Evolutionary conservation across 352 stramenopile species (phyloP), one percentile per base, ranked within the genome.

Genomic region (Phytopythium montanum): DNA sequence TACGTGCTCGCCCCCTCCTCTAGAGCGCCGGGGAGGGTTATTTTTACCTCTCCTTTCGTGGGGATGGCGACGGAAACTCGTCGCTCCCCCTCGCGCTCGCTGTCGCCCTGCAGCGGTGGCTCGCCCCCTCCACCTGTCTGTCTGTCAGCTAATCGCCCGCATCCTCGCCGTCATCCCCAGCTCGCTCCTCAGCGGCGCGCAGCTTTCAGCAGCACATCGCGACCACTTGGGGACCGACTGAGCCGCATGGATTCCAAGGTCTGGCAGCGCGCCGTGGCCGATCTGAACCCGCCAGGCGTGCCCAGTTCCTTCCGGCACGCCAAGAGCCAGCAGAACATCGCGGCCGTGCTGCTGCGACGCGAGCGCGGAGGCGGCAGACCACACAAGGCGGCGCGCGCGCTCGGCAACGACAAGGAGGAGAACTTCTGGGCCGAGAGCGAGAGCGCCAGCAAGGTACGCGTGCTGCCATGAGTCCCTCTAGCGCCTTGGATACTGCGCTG

Each of bases 371-470:
- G 76, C 38, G 68, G 65, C 12, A 67, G 66, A 25, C 60, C 67
- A 25, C 72, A 82, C 31, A 79, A 76, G 55, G 66, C 68, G 29
- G 73, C 84, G 56, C 59, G 73, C 44, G 65, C 70, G 3, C 53
- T 75, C 9, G 73, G 72, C 31, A 73, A 86, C 38, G 79, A 85
- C 44, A 71, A 64, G 21, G 63, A 73, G 14, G 85, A 95, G 61
- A 82, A 85, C 39, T 87, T 81, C 31, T 95, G 85, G 85, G 81
- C 82, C 14, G 85, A 95, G 66, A 75, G 76, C 56, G 80, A 95
- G 63, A 91, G 83, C 34, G 67, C 81, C 25, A 66, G 62, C 56
- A 95, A 93, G 82, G 85, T 93, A 12, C 26, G 45, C 14, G 1
- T 14, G 33, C 33, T 38, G 33, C 33, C 33, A 12, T 14, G 33